phyloP scores from a whole-genome alignment of 495 filamentous ascomycete species.

The Opeltia flavorubescens region DNA sequence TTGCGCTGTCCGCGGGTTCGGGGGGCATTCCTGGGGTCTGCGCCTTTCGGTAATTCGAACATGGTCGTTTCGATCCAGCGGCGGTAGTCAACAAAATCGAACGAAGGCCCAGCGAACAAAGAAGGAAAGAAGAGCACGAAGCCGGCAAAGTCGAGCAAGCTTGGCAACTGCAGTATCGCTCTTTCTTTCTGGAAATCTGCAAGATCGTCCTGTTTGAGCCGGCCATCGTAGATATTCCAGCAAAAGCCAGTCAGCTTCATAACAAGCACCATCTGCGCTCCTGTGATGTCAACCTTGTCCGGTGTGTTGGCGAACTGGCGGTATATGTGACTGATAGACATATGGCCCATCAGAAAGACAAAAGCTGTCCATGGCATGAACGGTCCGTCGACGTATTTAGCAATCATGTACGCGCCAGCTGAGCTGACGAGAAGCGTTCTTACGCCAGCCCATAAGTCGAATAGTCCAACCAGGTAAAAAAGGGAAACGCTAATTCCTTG shows the following conservation, averaged over 20 bases:
- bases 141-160: slow-evolving; percentile 63
- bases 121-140: slow-evolving; percentile 94
- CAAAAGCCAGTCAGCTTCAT: slow-evolving; percentile 98
- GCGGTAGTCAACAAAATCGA: slow-evolving; percentile 85
- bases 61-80: slow-evolving; percentile 88
- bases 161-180: slow-evolving; percentile 57
- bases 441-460: slow-evolving; percentile 81
- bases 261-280: slow-evolving; percentile 90
- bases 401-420: slow-evolving; percentile 66
- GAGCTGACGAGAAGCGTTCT: slow-evolving; percentile 68
- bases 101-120: slow-evolving; percentile 74
- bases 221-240: slow-evolving; percentile 93
- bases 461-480: slow-evolving; percentile 91
- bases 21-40: slow-evolving; percentile 66
- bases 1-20: slow-evolving; percentile 83
- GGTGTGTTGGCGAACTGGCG: slow-evolving; percentile 57
- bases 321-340: slow-evolving; percentile 77
- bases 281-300: slow-evolving; percentile 69
- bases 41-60: slow-evolving; percentile 70
- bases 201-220: slow-evolving; percentile 60
- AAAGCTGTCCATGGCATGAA: slow-evolving; percentile 99
- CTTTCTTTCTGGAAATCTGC: slow-evolving; percentile 78
- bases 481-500: slow-evolving; percentile 41
- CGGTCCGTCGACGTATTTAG: slow-evolving; percentile 70
- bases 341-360: slow-evolving; percentile 86